Evolutionary conservation across 495 filamentous ascomycete species (phyloP), one percentile per base, ranked within the genome.

Genomic region (Physcia stellaris): DNA sequence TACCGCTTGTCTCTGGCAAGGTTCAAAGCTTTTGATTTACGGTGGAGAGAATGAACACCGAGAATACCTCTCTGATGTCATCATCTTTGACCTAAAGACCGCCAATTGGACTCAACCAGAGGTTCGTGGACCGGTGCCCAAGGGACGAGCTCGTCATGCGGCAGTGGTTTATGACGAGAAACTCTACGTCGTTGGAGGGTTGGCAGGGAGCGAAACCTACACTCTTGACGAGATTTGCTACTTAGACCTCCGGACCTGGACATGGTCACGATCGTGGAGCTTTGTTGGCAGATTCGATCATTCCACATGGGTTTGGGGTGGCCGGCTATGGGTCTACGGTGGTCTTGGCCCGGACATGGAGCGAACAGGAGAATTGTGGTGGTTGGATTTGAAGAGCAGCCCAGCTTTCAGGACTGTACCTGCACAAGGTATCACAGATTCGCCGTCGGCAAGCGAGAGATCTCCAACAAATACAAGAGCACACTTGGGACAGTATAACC

Each of bases 1-100:
- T 53, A 95, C 90, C 22, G 86, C 90, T n/a, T 90, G 79, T 21
- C 67, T 96, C 12, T 95, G 92, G 68, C 76, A 90, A 57, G 85
- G 84, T 32, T 79, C 92, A 53, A 96, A 98, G 55, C 66, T 98
- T 20, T 68, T 98, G 12, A 83, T 98, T 6, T 98, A 94, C 51
- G 90, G 90, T 28, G 90, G 90, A 29, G 90, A 98, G 62, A 98
- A 98, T 56, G 90, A 98, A 50, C 90, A 95, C 53, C 74, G 87
- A 30, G 84, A 86, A 36, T 92, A 93, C 53, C 79, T 98, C 5
- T 92, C 86, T 15, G 90, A 98, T 58, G 72, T 98, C 26, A 86
- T 96, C 41, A 86, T 98, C 35, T 88, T 96, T 49, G 87, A 98
- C 57, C 70, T 96, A 21, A 79, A 83, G 49, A 93, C 82, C 10